Conservation (phyloP, 257 asterid genomes). For the Lycium ferocissimum region DNA sequence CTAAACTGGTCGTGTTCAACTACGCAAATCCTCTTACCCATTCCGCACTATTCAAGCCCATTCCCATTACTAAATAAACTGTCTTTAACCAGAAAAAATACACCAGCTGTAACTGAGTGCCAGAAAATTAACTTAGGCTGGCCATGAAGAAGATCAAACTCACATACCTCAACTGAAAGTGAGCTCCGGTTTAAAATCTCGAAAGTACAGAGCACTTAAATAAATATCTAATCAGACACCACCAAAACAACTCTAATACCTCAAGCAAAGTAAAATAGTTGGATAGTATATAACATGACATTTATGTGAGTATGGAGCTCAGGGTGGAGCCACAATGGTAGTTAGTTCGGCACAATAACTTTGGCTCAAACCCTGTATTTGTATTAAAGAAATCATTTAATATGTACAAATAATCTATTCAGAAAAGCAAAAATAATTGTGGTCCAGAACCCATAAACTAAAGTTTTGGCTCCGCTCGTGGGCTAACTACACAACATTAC, state of each 20-base stretch:
- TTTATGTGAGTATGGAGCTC: not conserved
- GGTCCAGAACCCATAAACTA: too few species aligned
- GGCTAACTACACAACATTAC: not conserved
- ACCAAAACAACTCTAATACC: not conserved
- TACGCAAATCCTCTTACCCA: not conserved
- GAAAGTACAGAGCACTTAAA: not conserved
- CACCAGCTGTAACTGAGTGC: not conserved
- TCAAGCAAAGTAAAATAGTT: not conserved
- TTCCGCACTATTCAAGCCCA: not conserved
- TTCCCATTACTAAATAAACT: not conserved
- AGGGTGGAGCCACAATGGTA: too few species aligned
- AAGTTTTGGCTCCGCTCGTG: too few species aligned
- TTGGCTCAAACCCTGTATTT: too few species aligned
- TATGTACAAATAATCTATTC: too few species aligned
- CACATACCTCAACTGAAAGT: not conserved
- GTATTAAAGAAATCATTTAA: too few species aligned
- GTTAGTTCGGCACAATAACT: too few species aligned
- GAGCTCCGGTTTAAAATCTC: not conserved
- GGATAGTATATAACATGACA: not conserved
- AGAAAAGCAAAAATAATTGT: too few species aligned
- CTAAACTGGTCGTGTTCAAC: not conserved
- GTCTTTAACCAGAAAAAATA: not conserved
- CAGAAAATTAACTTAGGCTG: not conserved
- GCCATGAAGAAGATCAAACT: not conserved
- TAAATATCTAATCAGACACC: not conserved